These are phyloP conservation scores for Kuraishia capsulata DNA, from an alignment of 805 yeast species.

Conservation along the genomic window DNA sequence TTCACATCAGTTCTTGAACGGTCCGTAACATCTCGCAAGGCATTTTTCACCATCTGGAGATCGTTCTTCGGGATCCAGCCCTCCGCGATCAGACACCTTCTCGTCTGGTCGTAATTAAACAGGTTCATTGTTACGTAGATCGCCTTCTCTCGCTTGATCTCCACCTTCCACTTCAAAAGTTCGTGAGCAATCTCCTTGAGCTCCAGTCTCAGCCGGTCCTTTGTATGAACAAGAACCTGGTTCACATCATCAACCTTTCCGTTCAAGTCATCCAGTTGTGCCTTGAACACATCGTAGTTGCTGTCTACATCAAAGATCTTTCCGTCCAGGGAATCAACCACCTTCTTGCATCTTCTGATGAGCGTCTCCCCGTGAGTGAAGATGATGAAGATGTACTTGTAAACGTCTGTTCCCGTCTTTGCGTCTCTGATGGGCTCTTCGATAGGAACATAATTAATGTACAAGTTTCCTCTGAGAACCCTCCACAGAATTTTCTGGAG, in stretches of 20 bases:
- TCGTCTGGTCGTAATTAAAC: constrained; percentile 73
- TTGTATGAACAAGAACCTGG: constrained; percentile 55
- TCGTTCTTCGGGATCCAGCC: constrained; percentile 94
- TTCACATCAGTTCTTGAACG: constrained; percentile 33
- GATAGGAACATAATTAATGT: constrained; percentile 67
- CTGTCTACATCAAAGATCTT: constrained; percentile 52
- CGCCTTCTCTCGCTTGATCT: constrained; percentile 70
- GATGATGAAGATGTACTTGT: constrained; percentile 76
- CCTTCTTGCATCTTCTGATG: constrained; percentile 59
- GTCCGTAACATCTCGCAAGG: constrained; percentile 58
- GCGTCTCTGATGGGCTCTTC: constrained; percentile 57
- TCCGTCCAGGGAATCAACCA: constrained; percentile 87
- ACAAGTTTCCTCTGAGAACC: constrained; percentile 84
- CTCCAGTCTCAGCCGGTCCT: constrained; percentile 66
- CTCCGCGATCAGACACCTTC: constrained; percentile 85
- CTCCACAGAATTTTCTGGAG: constrained; percentile 88
- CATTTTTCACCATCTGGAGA: constrained; percentile 50
- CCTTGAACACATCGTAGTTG: constrained; percentile 28
- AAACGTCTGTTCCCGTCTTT: constrained; percentile 41
- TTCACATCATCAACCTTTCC: constrained; percentile 25
- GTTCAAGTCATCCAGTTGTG: constrained; percentile 42
- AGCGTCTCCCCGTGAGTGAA: constrained; percentile 85
- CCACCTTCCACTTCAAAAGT: constrained; percentile 64
- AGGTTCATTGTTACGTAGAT: constrained; percentile 71
- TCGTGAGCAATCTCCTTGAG: constrained; percentile 69